phyloP scores from a whole-genome alignment of 306 rosid genomes.

The Malus sieversii region DNA sequence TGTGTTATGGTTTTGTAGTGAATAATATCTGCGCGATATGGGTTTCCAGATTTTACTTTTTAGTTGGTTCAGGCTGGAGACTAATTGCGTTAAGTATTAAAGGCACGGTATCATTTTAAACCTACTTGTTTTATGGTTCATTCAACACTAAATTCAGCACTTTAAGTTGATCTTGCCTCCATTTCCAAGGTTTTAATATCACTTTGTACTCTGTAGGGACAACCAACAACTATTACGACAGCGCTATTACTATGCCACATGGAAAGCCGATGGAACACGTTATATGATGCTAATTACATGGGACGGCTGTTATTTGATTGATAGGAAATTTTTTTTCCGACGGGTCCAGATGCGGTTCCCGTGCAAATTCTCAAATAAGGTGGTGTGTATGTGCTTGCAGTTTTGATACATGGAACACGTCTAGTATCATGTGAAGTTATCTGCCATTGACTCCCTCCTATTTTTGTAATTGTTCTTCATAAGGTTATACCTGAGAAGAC shows the following conservation, averaged over 20 bases:
- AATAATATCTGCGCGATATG: neutral
- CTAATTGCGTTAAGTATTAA: neutral
- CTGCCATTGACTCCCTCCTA: conserved; percentile 5
- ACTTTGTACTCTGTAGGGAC: conserved; percentile 42
- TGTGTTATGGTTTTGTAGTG: neutral
- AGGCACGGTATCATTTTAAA: neutral
- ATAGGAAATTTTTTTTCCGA: conserved; percentile 70
- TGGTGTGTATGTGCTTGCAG: conserved; percentile 38
- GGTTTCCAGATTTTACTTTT: neutral
- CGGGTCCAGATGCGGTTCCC: conserved; percentile 98
- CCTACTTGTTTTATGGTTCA: neutral
- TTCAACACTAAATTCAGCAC: neutral
- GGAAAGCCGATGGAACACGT: conserved; percentile 99
- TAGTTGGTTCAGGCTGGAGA: neutral
- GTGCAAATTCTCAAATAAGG: conserved; percentile 62
- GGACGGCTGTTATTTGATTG: conserved; percentile 90
- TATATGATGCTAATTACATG: conserved; percentile 89
- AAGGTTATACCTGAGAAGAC: conserved; percentile 66
- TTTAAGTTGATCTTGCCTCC: too few species aligned
- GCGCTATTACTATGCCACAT: conserved; percentile 92
- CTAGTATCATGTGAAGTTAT: neutral
- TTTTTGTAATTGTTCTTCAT: conserved; percentile 23
- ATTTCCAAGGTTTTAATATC: neutral
- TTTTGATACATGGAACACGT: neutral
- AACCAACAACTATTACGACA: conserved; percentile 80